Evolutionary conservation across 805 yeast genomes (phyloP).

Genomic region (Metschnikowia koreensis): DNA sequence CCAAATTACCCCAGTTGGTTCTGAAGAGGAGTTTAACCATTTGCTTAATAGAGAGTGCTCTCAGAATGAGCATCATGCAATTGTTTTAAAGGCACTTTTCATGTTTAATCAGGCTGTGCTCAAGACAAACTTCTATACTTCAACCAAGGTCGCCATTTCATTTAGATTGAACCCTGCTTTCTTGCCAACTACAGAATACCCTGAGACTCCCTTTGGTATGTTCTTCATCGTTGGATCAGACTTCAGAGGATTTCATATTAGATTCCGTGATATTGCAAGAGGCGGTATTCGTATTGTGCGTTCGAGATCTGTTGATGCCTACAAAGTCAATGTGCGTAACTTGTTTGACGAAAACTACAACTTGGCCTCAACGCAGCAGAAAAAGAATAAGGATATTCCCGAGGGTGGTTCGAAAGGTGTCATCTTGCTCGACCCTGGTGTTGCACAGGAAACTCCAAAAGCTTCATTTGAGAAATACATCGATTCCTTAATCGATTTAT

Average conservation of each 20-base stretch:
- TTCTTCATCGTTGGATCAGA: slow-evolving; percentile 95
- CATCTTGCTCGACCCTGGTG: slow-evolving; percentile 74
- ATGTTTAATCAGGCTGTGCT: slow-evolving; percentile 82
- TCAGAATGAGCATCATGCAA: slow-evolving; percentile 74
- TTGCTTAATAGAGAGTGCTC: slow-evolving; percentile 67
- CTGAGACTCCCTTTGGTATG: slow-evolving; percentile 91
- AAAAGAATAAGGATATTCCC: slow-evolving; percentile 96
- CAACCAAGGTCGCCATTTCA: slow-evolving; percentile 92
- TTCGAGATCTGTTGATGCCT: slow-evolving; percentile 82
- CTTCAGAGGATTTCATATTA: slow-evolving; percentile 94
- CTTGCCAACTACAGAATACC: slow-evolving; percentile 83
- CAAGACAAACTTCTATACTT: slow-evolving; percentile 90
- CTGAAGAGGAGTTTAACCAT: slow-evolving; percentile 71
- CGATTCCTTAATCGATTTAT: slow-evolving; percentile 83
- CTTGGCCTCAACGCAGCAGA: slow-evolving; percentile 92
- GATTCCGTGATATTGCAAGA: slow-evolving; percentile 95
- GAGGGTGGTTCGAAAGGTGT: slow-evolving; percentile 99
- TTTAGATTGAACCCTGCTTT: slow-evolving; percentile 86
- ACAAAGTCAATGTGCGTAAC: slow-evolving; percentile 78
- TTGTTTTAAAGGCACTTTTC: slow-evolving; percentile 79
- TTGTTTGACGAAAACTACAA: slow-evolving; percentile 96
- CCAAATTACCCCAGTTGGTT: slow-evolving; percentile 70
- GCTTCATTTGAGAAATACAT: slow-evolving; percentile 90
- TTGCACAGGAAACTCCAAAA: slow-evolving; percentile 74
- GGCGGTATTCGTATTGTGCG: slow-evolving; percentile 97